Conservation (phyloP, 805 yeast species). For the Grigorovia jiainica region DNA sequence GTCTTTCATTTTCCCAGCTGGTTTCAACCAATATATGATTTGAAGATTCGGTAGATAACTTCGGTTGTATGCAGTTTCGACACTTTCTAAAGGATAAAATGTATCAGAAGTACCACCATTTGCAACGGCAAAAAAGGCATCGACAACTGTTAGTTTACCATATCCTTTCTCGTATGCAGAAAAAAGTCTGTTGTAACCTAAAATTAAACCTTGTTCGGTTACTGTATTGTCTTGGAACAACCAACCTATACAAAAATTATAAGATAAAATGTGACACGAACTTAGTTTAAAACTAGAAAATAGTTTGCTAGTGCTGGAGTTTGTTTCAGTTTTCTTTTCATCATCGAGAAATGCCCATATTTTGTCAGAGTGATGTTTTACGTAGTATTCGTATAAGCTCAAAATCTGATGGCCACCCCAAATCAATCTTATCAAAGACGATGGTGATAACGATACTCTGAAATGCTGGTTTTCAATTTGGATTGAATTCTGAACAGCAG, state of each 20-base stretch:
- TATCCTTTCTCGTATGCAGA: slow-evolving; percentile 50
- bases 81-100: slow-evolving; percentile 40
- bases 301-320: slow-evolving; percentile 3
- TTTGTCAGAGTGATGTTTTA: slow-evolving; percentile 9
- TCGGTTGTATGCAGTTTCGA: slow-evolving; percentile 42
- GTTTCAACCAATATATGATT: slow-evolving; percentile 29
- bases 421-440: slow-evolving; percentile 34
- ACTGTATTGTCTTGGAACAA: slow-evolving; percentile 40
- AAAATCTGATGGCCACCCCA: slow-evolving; percentile 21
- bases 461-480: slow-evolving; percentile 52
- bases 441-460: slow-evolving; percentile 49
- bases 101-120: slow-evolving; percentile 44
- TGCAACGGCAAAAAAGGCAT: slow-evolving; percentile 65
- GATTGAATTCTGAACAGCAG: slow-evolving; percentile 33
- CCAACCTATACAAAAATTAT: slow-evolving; percentile 73
- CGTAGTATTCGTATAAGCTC: slow-evolving; percentile 11
- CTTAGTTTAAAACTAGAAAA: slow-evolving; percentile 27
- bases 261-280: slow-evolving; percentile 49
- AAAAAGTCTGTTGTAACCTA: slow-evolving; percentile 69
- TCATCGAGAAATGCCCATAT: slow-evolving; percentile 7
- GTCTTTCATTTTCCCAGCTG: slow-evolving; percentile 30
- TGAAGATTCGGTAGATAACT: slow-evolving; percentile 66
- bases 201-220: slow-evolving; percentile 57
- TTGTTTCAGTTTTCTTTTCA: neutral
- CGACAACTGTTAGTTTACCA: slow-evolving; percentile 61